Conservation (phyloP, 805 yeast genomes). For the Wickerhamia fluorescens region DNA sequence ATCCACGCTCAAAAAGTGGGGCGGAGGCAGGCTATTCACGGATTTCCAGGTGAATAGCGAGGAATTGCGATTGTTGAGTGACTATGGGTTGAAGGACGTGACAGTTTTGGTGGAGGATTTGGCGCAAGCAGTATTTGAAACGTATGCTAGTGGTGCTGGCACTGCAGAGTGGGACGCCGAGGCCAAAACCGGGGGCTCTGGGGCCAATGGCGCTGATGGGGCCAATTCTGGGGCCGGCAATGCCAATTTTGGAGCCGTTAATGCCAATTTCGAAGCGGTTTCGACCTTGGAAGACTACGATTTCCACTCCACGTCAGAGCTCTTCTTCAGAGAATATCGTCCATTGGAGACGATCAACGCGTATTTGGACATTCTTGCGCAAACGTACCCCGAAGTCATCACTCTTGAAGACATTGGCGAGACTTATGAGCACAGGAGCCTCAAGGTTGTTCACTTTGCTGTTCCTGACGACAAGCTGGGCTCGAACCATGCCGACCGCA, state of each 20-base stretch:
- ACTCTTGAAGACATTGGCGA: conserved; percentile 61
- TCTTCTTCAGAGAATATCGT: conserved; percentile 67
- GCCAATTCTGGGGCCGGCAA: no score
- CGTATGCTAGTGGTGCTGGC: conserved; percentile 34
- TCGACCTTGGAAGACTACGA: no score
- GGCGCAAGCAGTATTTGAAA: conserved; percentile 48
- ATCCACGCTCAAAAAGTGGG: conserved; percentile 40
- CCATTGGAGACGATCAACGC: conserved; percentile 60
- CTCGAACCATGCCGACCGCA: conserved; percentile 35
- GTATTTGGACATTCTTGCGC: conserved; percentile 59
- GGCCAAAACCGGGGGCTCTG: no score
- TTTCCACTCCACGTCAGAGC: no score
- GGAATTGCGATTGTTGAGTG: conserved; percentile 12
- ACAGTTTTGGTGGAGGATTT: conserved; percentile 51
- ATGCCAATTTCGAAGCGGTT: no score
- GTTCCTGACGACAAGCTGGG: conserved; percentile 31
- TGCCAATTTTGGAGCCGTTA: no score
- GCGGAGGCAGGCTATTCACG: conserved; percentile 28
- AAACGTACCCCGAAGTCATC: conserved; percentile 60
- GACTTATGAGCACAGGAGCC: conserved; percentile 67
- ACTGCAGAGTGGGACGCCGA: conserved; percentile 10
- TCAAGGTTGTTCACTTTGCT: conserved; percentile 60
- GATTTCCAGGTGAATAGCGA: conserved; percentile 34
- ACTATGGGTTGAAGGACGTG: conserved; percentile 20
- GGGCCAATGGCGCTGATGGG: conserved; percentile 8